Conservation (phyloP, 169 alveolate genomes). For the Plasmodium sp. region DNA sequence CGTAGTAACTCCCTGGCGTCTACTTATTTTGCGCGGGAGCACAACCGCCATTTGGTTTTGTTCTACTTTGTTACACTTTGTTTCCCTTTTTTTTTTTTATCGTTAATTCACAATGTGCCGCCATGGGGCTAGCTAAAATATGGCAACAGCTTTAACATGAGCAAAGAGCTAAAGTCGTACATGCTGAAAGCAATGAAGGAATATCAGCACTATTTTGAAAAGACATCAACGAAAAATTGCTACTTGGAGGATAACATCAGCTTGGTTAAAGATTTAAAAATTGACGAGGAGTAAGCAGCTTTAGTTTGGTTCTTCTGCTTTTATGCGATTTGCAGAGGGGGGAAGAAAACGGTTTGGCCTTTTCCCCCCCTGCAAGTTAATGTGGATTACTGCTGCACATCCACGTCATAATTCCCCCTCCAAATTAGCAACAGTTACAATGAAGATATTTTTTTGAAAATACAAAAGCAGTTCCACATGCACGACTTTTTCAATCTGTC, state of each 20-base stretch:
- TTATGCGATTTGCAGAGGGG: not conserved
- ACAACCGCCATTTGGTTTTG: not conserved
- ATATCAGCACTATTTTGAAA: slow-evolving; percentile 47
- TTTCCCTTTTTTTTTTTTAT: not conserved
- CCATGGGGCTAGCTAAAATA: slow-evolving; percentile 33
- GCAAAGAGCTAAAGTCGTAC: slow-evolving; percentile 49
- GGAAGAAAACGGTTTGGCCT: not conserved
- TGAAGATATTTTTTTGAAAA: slow-evolving; percentile 68
- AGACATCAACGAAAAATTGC: slow-evolving; percentile 35
- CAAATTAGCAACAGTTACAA: slow-evolving; percentile 28
- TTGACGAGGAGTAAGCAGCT: slow-evolving; percentile 44
- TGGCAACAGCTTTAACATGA: slow-evolving; percentile 43
- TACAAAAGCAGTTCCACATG: slow-evolving; percentile 29
- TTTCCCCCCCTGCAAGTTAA: not conserved
- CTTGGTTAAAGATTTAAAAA: slow-evolving; percentile 22
- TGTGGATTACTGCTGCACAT: not conserved
- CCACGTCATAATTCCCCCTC: not conserved
- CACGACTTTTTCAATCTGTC: slow-evolving; percentile 56
- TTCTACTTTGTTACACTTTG: not conserved
- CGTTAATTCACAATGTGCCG: not conserved
- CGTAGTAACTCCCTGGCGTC: not conserved
- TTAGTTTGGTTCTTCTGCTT: not conserved
- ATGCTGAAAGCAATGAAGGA: slow-evolving; percentile 59
- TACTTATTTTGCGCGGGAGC: not conserved
- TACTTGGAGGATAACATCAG: slow-evolving; percentile 48